Base-by-base conservation (phyloP, 495 filamentous ascomycete genomes). In the Ascodesmis nigricans region DNA sequence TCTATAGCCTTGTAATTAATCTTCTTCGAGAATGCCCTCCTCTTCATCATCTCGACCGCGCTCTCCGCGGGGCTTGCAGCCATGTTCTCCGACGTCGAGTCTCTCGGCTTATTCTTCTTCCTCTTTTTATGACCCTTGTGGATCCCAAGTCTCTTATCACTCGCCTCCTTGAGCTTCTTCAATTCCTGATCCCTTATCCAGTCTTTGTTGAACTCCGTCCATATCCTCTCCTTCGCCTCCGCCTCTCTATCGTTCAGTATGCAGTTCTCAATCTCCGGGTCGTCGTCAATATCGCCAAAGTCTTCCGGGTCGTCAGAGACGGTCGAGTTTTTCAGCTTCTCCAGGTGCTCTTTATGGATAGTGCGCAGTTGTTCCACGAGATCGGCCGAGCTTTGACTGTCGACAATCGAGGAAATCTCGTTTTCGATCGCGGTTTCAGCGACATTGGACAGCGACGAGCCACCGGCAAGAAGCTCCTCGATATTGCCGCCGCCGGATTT, bases 121-220 rank as follows among this genome's bases (percentile, higher is more conserved):
- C 65, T 60, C 31, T 46, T 60, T 21, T 53, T 53, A 41, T 65
- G 64, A 4, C 57, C 53, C 21, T 64, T 61, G 51, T 44, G 63
- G 43, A 71, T 68, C 6, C 71, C 71, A 31, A 71, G 68, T 21
- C 63, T 55, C 9, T 59, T 54, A 36, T 63, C 64, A 40, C 61
- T 64, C 36, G 58, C 52, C 10, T 58, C 55, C 29, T 60, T 65
- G 20, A 65, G 60, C 19, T 48, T 58, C 35, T 55, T 57, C 43
- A 67, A 66, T 50, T 91, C 78, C 52, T 82, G 67, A 15, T 68
- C 63, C 3, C 83, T 75, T 22, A 97, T 61, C 56, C 78, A 97
- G 35, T 84, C 78, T 46, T 79, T 75, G 55, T 95, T 93, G 43
- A 79, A 69, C 40, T 82, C 76, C n/a, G 81, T 66, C 87, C 87